A percentile compares a stretch with the other conserved stretches of the same genome.
phyloP scores from a whole-genome alignment of 345 rosid species.

The Pistacia vera region DNA sequence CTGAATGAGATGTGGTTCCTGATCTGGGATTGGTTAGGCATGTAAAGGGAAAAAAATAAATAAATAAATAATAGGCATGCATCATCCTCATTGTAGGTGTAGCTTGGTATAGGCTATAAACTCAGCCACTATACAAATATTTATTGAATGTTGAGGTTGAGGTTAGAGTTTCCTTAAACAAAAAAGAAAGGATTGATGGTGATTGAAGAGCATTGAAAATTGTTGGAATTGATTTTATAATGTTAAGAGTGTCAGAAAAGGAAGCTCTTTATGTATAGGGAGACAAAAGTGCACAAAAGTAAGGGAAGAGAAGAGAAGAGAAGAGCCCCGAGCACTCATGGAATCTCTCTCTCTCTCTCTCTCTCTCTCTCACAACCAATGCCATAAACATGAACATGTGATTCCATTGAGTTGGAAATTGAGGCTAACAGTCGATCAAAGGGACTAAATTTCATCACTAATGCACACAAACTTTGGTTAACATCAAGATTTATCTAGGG shows the following conservation, averaged over 20 bases:
- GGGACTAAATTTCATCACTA: neutral
- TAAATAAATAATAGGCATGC: no score
- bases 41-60: neutral
- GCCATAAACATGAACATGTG: neutral
- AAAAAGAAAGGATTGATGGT: slow-evolving; percentile 9
- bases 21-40: neutral
- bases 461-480: no score
- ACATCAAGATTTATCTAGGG: no score
- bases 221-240: neutral
- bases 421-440: neutral
- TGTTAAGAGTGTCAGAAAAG: neutral
- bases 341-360: slow-evolving; percentile 7
- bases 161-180: slow-evolving; percentile 26
- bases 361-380: neutral
- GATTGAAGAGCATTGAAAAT: slow-evolving; percentile 12
- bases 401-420: neutral
- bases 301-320: neutral
- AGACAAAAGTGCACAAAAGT: neutral
- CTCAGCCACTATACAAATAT: neutral
- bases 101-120: neutral
- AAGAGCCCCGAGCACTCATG: neutral
- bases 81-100: neutral
- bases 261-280: slow-evolving; percentile 2
- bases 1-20: neutral
- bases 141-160: neutral